phyloP scores from a whole-genome alignment of 2,329 filamentous ascomycete genomes.

The Fusarium bactridioides region DNA sequence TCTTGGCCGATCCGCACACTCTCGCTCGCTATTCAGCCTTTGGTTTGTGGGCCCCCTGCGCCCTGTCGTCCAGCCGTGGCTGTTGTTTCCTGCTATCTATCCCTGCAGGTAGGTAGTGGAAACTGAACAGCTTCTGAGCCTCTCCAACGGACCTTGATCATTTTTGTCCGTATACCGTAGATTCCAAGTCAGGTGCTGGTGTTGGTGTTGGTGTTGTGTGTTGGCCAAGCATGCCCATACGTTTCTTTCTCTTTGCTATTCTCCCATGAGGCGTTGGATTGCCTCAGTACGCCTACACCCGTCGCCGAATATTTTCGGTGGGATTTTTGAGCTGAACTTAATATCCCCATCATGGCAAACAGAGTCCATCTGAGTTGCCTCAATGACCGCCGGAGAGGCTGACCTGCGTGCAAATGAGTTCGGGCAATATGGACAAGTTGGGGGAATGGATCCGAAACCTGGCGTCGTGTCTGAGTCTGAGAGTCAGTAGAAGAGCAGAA shows the following conservation, averaged over 20 bases:
- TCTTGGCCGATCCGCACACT: slow-evolving; percentile 16
- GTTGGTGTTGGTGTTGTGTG: slow-evolving; percentile 5
- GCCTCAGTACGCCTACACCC: background rate
- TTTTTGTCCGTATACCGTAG: background rate
- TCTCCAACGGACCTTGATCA: background rate
- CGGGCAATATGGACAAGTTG: slow-evolving; percentile 17
- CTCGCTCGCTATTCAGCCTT: slow-evolving; percentile 8
- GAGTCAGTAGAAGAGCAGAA: slow-evolving; percentile 6
- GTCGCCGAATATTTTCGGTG: slow-evolving; percentile 33
- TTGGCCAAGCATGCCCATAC: slow-evolving; percentile 11
- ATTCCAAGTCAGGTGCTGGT: background rate
- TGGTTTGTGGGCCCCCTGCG: slow-evolving; percentile 3
- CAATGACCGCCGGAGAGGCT: slow-evolving; percentile 7
- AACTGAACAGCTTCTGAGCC: slow-evolving; percentile 17
- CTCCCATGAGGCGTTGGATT: background rate
- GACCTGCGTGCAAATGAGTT: slow-evolving; percentile 5
- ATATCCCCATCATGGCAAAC: slow-evolving; percentile 15
- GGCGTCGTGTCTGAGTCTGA: slow-evolving; percentile 9
- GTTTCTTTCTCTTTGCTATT: background rate
- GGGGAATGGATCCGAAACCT: slow-evolving; percentile 17
- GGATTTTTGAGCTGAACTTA: background rate
- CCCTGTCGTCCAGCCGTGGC: slow-evolving; percentile 17
- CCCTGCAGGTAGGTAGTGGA: slow-evolving; percentile 17
- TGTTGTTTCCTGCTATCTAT: slow-evolving; percentile 24
- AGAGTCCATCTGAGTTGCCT: slow-evolving; percentile 3